Conservation (phyloP, 192 early-diverging fungal species). For the Linnemannia zychae region DNA sequence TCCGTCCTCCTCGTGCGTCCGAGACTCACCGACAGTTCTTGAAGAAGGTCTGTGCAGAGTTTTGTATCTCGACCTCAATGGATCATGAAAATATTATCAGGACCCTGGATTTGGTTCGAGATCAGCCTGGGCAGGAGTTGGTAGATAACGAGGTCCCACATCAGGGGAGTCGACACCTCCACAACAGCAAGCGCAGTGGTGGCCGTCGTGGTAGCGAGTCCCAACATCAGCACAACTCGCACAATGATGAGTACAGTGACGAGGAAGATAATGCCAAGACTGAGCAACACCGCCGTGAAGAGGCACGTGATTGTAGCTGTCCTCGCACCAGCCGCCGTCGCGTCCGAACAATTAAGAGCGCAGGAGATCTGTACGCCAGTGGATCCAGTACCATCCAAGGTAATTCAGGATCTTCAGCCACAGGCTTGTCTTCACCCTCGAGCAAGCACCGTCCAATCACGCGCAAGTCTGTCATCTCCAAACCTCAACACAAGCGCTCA, state of each 20-base stretch:
- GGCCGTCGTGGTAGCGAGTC: neutral
- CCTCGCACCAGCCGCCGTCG: slow-evolving; percentile 2
- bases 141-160: slow-evolving; percentile 72
- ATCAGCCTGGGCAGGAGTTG: slow-evolving; percentile 81
- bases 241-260: neutral
- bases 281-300: slow-evolving; percentile 10
- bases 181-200: neutral
- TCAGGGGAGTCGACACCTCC: neutral
- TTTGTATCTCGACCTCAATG: slow-evolving; percentile 93
- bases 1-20: slow-evolving; percentile 73
- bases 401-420: neutral
- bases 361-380: neutral
- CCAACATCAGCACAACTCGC: neutral
- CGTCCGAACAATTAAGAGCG: slow-evolving; percentile 21
- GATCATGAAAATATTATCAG: slow-evolving; percentile 91
- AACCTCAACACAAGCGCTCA: slow-evolving; percentile 17
- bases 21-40: slow-evolving; percentile 94
- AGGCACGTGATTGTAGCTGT: slow-evolving; percentile 30
- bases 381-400: neutral
- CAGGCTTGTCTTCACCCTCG: neutral
- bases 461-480: slow-evolving; percentile 5
- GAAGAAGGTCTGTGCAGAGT: slow-evolving; percentile 95
- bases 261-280: neutral
- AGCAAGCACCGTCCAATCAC: neutral
- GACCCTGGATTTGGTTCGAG: slow-evolving; percentile 94